Base-by-base conservation (phyloP, 2,329 filamentous ascomycete genomes). In the Sporothrix inflata region DNA sequence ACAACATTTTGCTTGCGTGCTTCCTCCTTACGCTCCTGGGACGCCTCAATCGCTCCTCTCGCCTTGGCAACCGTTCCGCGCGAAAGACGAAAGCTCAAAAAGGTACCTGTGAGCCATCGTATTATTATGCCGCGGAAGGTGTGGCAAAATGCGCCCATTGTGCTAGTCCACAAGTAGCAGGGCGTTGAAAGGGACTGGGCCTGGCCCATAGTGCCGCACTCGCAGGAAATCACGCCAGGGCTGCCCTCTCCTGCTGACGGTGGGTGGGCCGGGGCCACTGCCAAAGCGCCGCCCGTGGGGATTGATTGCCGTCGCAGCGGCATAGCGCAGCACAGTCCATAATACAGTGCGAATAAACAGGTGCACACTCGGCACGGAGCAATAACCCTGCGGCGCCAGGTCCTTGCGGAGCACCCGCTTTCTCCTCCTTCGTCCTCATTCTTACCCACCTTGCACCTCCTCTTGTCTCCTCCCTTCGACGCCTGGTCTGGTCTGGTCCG, bases 251-350 rank as follows among this genome's bases (percentile, higher is more conserved):
- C 34, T 34, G 63, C 16, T 34, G 27, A 67, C 61, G 24, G 34
- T 42, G 57, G 53, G 12, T 30, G 11, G 38, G n/a, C n/a, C 8
- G 57, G 57, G 38, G 5, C 57, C 34, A 63, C 8, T 47, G 40
- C 40, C 61, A 66, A 40, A 47, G 21, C 16, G 40, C 14, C 42
- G 61, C 61, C 24, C 24, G 61, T 66, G 40, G 61, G 57, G 57
- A 63, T 63, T 63, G 57, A 42, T 63, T 63, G 57, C 57, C 57
- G 57, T 61, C 57, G 19, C 57, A 61, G 55, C 27, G 66, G 49
- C 67, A 63, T 14, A 38, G 68, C 24, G 12, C 24, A 61, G 24
- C 53, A 63, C 69, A 63, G 69, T 65, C 16, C 12, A 24, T 7
- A 60, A 34, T 61, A 70, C 67, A 60, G 67, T 69, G 42, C 11